Evolutionary conservation across 1,284 basidiomycete genomes (phyloP), one percentile per base, ranked within the genome.

Genomic region (Ustilago vetiveriae): DNA sequence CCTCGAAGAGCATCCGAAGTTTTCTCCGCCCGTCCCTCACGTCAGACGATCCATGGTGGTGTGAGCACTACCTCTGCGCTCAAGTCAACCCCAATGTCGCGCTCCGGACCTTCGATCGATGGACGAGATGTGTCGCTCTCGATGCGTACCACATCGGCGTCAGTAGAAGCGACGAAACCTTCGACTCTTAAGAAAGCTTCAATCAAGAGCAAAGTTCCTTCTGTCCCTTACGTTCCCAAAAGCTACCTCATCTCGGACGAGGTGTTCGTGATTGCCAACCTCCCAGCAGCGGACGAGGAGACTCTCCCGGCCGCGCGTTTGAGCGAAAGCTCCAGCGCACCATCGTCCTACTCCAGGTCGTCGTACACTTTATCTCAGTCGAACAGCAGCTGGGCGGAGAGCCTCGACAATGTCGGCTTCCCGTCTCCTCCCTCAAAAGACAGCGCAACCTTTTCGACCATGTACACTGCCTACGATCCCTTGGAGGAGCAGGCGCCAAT

Each of bases 231-330:
- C 21, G 26, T 63, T 6, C 60, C 50, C 10, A 54, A 58, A 27
- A 14, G 32, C 3, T 50, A 44, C 17, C 16, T 58, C 14, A 46
- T 65, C 16, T 58, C 51, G 10, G 46, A 65, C 30, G 51, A 58
- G 38, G 46, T 65, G 13, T 65, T 58, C 29, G 39, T 65, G 17
- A 58, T 65, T 14, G 41, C 50, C 16, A 23, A 22, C 11, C 40
- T 43, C 2, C 27, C 51, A 5, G 32, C 36, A 32, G 10, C 27
- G 0, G 6, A 23, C 6, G 21, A 29, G 4, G 14, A 27, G 26
- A n/a, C 24, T 30, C 23, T 9, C 21, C 16, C 50, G n/a, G 38
- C 38, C 10, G 13, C 19, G 17, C n/a, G 36, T 7, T 21, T 17
- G 11, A 60, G 56, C 44, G 21, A 32, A 14, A 59, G 58, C 32